Conservation (phyloP, 805 yeast genomes). For the Diddensiella caesifluorescens region DNA sequence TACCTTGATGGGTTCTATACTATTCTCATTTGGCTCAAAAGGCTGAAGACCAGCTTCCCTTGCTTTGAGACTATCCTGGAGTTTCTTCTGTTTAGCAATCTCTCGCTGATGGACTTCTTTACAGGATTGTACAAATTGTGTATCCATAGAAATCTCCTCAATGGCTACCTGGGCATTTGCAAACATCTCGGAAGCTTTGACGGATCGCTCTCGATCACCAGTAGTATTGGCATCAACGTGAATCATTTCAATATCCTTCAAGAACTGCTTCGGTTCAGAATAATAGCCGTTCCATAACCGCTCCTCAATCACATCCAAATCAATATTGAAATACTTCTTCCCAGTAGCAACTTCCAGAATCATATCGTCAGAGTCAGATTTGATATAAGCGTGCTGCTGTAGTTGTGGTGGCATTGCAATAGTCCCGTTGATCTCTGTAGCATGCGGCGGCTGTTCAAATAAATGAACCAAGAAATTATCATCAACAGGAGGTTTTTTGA, state of each 20-base stretch:
- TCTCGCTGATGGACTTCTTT: constrained; percentile 57
- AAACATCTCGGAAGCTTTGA: constrained; percentile 86
- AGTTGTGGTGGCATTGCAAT: background rate
- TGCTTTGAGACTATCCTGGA: constrained; percentile 19
- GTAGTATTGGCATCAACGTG: constrained; percentile 65
- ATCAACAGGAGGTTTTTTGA: constrained; percentile 85
- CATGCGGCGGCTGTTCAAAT: constrained; percentile 47
- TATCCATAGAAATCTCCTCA: constrained; percentile 64
- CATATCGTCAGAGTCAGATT: constrained; percentile 59
- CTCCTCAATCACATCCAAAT: constrained; percentile 88
- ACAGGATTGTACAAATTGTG: constrained; percentile 72
- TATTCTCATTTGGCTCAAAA: no score
- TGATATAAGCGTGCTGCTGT: constrained; percentile 20
- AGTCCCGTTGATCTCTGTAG: constrained; percentile 15
- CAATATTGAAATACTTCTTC: constrained; percentile 75
- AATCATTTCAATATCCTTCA: constrained; percentile 79
- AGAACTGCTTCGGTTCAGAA: constrained; percentile 84
- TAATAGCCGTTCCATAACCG: constrained; percentile 95
- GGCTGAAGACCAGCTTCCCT: no score
- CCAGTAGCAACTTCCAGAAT: constrained; percentile 78
- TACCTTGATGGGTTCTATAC: no score
- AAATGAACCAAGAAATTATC: constrained; percentile 67
- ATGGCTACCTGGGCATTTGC: constrained; percentile 95
- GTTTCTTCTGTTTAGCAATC: constrained; percentile 22
- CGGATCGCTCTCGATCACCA: constrained; percentile 78